Percentiles rank a stretch among this genome's conserved stretches.
Conservation (phyloP, 257 asterid species). For the Fraxinus pennsylvanica region DNA sequence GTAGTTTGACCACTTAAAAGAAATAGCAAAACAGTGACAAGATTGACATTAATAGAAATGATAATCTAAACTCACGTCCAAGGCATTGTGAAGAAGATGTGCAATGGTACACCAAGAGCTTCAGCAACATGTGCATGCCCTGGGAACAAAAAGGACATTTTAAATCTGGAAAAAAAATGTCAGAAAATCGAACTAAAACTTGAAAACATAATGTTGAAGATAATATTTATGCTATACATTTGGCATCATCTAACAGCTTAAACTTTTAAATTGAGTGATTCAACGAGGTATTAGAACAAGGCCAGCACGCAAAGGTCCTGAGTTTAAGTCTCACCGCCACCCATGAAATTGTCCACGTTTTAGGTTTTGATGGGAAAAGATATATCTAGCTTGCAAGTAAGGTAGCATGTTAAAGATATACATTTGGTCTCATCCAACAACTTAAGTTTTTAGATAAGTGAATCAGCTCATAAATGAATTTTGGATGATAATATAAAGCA, state of each 20-base stretch:
- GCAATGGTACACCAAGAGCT: slow-evolving; percentile 96
- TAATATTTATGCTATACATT: too few species aligned
- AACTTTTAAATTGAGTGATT: too few species aligned
- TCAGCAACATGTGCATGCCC: slow-evolving; percentile 98
- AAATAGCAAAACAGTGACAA: slow-evolving; percentile 16
- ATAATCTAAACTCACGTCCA: slow-evolving; percentile 81
- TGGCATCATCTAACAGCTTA: too few species aligned
- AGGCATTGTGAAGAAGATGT: slow-evolving; percentile 99
- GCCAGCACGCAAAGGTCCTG: too few species aligned
- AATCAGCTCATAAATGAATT: neutral
- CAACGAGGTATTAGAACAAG: too few species aligned
- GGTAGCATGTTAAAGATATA: too few species aligned
- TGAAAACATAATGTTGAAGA: neutral
- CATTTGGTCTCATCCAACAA: too few species aligned
- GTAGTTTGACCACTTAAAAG: slow-evolving; percentile 2
- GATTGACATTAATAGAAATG: slow-evolving; percentile 15
- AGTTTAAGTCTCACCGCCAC: too few species aligned
- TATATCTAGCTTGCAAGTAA: too few species aligned
- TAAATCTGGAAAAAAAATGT: neutral
- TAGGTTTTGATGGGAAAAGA: too few species aligned
- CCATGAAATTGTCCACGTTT: too few species aligned
- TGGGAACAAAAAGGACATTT: slow-evolving; percentile 39
- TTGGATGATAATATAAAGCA: neutral
- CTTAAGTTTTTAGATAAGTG: too few species aligned
- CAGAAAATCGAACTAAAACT: neutral